Evolutionary conservation across 352 stramenopile species (phyloP).

Genomic region (Elongisporangium senticosum): DNA sequence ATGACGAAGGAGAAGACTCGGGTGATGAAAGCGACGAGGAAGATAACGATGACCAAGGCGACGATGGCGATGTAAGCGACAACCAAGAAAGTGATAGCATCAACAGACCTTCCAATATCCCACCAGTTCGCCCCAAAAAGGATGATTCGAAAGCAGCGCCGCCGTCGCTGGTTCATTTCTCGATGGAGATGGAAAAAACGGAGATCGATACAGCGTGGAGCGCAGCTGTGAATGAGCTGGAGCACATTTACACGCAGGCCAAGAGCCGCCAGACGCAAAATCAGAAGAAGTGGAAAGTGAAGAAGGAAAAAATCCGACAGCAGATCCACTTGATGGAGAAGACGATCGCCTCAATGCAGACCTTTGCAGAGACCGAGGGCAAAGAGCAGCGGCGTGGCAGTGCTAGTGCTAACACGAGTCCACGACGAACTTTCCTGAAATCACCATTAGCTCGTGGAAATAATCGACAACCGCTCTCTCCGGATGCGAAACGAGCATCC

Average conservation of each 20-base stretch:
- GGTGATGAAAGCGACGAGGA: constrained; percentile 23
- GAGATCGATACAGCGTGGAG: constrained; percentile 51
- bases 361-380: constrained; percentile 40
- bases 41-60: constrained; percentile 12
- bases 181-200: constrained; percentile 45
- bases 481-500: neutral
- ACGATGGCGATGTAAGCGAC: neutral
- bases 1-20: constrained; percentile 18
- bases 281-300: constrained; percentile 46
- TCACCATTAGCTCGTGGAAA: neutral
- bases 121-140: neutral
- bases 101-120: constrained; percentile 1
- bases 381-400: constrained; percentile 34
- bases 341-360: constrained; percentile 60
- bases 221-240: constrained; percentile 33
- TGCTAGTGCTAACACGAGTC: constrained; percentile 20
- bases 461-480: constrained; percentile 7
- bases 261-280: constrained; percentile 36
- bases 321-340: constrained; percentile 72
- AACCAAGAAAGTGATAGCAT: constrained; percentile 8
- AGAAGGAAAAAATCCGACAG: constrained; percentile 60
- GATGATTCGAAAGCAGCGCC: constrained; percentile 1
- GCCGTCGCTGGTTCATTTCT: constrained; percentile 20
- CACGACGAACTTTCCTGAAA: constrained; percentile 11
- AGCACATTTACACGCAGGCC: constrained; percentile 36